Conservation (phyloP, 73 alveolate genomes). For the Paramecium caudatum region DNA sequence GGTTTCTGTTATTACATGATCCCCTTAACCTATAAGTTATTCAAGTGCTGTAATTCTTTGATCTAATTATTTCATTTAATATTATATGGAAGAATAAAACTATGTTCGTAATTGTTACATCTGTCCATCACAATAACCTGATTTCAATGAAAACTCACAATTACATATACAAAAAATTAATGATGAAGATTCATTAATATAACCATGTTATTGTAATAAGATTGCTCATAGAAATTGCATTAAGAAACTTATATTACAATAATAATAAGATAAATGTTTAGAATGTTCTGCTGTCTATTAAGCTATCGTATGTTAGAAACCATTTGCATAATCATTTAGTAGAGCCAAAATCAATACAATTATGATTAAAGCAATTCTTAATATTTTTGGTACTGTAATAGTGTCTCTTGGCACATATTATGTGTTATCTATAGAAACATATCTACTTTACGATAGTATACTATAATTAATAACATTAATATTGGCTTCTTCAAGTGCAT, state of each 20-base stretch:
- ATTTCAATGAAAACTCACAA: too few species aligned
- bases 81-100: too few species aligned
- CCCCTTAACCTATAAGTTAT: neutral
- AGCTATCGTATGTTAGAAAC: conserved; percentile 6
- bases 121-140: too few species aligned
- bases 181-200: conserved; percentile 9
- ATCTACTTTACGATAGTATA: neutral
- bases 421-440: neutral
- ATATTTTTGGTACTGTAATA: conserved; percentile 13
- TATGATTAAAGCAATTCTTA: neutral
- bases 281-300: neutral
- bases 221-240: conserved; percentile 39
- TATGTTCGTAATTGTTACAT: too few species aligned
- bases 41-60: neutral
- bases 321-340: conserved; percentile 30
- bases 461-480: neutral
- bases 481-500: neutral
- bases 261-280: conserved; percentile 1
- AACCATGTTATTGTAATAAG: conserved; percentile 25
- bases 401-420: neutral
- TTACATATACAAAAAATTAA: too few species aligned
- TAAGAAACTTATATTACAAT: conserved; percentile 1
- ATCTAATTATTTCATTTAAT: neutral
- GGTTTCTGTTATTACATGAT: neutral
- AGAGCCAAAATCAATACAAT: conserved; percentile 16